Evolutionary conservation across 371 early-diverging fungal genomes (phyloP).

Genomic region (Batkoa obscura): DNA sequence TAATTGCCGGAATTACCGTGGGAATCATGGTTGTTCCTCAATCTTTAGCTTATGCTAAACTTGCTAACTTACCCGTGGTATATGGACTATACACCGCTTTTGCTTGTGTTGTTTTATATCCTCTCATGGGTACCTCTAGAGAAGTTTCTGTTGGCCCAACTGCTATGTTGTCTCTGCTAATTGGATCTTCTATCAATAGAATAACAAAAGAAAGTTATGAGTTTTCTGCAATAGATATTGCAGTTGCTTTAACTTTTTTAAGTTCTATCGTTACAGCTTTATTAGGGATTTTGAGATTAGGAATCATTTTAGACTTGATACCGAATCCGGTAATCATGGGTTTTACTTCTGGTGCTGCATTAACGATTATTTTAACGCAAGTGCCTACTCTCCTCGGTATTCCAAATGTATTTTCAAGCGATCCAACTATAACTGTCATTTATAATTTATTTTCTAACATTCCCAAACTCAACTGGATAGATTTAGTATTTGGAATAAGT

Average conservation of each 20-base stretch:
- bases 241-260: conserved; percentile 26
- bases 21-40: conserved; percentile 74
- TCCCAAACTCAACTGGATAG: not conserved
- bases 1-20: conserved; percentile 72
- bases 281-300: conserved; percentile 64
- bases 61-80: conserved; percentile 57
- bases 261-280: conserved; percentile 25
- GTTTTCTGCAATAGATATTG: conserved; percentile 10
- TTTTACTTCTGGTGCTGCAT: conserved; percentile 53
- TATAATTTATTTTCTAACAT: conserved; percentile 19
- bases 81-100: conserved; percentile 74
- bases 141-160: conserved; percentile 75
- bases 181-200: conserved; percentile 38
- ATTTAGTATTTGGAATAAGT: not conserved
- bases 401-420: conserved; percentile 35
- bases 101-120: conserved; percentile 52
- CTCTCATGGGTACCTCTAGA: conserved; percentile 62
- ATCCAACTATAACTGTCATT: conserved; percentile 29
- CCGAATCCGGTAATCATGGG: conserved; percentile 51
- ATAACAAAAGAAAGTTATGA: conserved; percentile 12
- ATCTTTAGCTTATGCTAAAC: conserved; percentile 64
- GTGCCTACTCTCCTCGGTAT: conserved; percentile 53
- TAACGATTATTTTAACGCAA: conserved; percentile 61
- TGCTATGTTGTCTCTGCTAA: conserved; percentile 57
- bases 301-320: conserved; percentile 66